phyloP scores from a whole-genome alignment of 257 asterid species.

The Anisodus tanguticus region DNA sequence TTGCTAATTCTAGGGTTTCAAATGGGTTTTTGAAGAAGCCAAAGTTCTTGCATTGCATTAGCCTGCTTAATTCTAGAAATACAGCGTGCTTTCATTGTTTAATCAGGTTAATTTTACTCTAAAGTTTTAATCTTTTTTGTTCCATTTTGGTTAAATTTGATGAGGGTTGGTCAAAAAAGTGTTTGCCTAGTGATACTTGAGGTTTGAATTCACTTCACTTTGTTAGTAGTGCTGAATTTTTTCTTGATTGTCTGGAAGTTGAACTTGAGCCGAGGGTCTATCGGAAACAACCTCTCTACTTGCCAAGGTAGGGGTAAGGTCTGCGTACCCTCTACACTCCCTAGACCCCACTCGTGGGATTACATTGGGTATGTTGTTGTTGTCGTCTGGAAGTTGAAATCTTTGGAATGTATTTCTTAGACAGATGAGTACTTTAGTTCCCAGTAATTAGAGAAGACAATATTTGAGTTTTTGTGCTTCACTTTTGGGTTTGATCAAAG shows the following conservation, averaged over 20 bases:
- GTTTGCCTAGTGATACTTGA: neutral
- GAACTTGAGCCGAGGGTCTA: neutral
- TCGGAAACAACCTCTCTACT: no score
- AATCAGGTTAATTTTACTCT: slow-evolving; percentile 53
- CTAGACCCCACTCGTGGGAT: no score
- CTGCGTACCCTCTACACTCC: no score
- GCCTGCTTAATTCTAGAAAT: neutral
- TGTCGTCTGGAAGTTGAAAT: no score
- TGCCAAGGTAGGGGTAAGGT: no score
- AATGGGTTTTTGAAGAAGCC: slow-evolving; percentile 41
- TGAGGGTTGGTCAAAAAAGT: neutral
- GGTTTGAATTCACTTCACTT: neutral
- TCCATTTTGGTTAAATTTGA: neutral
- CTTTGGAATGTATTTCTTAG: neutral
- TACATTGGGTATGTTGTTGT: no score
- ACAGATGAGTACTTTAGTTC: neutral
- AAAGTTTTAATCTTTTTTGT: neutral
- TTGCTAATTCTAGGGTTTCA: slow-evolving; percentile 35
- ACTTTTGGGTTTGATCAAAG: no score
- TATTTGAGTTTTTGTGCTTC: no score
- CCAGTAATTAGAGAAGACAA: no score
- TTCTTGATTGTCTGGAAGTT: neutral
- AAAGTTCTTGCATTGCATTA: slow-evolving; percentile 33
- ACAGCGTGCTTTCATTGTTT: slow-evolving; percentile 33
- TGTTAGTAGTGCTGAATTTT: neutral